Conservation (phyloP, 805 yeast genomes). For the Pichia sporocuriosa region DNA sequence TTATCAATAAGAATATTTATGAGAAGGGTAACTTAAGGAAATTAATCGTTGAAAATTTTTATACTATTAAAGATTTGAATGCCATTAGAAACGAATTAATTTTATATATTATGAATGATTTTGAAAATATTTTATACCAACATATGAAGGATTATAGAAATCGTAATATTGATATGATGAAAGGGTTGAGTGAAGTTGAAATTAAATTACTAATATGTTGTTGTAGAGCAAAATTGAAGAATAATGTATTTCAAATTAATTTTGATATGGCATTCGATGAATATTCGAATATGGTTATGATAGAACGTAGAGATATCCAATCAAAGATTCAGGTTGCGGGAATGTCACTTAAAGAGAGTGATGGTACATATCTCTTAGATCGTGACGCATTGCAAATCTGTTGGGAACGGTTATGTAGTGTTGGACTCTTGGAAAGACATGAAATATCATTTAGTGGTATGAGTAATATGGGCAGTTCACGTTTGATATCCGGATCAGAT, state of each 20-base stretch:
- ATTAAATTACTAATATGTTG: slow-evolving; percentile 64
- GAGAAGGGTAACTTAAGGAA: slow-evolving; percentile 29
- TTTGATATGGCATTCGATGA: slow-evolving; percentile 75
- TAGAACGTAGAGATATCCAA: slow-evolving; percentile 32
- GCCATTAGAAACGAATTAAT: slow-evolving; percentile 40
- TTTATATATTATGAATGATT: slow-evolving; percentile 30
- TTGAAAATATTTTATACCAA: slow-evolving; percentile 8
- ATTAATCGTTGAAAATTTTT: slow-evolving; percentile 40
- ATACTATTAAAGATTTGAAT: slow-evolving; percentile 52
- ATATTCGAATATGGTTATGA: slow-evolving; percentile 49
- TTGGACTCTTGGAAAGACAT: slow-evolving; percentile 9
- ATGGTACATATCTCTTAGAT: slow-evolving; percentile 4
- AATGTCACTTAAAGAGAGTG: slow-evolving; percentile 7
- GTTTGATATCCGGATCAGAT: too few relatives aligned
- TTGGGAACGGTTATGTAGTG: slow-evolving; percentile 16
- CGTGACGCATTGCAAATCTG: slow-evolving; percentile 12
- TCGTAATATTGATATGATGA: slow-evolving; percentile 17
- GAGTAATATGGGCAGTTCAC: background rate
- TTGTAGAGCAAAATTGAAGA: slow-evolving; percentile 60
- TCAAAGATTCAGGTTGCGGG: slow-evolving; percentile 14
- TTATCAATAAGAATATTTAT: slow-evolving; percentile 26
- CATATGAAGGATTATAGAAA: slow-evolving; percentile 8
- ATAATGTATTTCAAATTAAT: slow-evolving; percentile 54
- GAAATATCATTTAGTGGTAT: background rate
- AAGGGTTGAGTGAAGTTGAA: slow-evolving; percentile 63